Base-by-base conservation (phyloP, 306 rosid species). In the Glycine tomentella region DNA sequence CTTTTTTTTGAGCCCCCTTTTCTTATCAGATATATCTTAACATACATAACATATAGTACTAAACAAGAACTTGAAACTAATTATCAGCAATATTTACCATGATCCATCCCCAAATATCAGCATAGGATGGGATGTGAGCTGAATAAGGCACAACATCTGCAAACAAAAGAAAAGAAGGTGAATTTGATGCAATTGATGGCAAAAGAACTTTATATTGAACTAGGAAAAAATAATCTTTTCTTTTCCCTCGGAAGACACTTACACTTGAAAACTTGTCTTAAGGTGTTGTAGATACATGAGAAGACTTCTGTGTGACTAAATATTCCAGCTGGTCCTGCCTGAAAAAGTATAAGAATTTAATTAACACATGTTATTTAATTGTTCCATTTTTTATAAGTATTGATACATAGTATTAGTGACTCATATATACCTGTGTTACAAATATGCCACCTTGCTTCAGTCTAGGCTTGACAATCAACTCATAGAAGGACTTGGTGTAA, bases 291-390 rank as follows among this genome's bases (percentile, higher is more conserved):
- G 83, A 95, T 95, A 83, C 94, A 91, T n/a, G 98, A 91, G 86
- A 95, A 92, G 17, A 95, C 97, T 84, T 95, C 97, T 6, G 93
- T 90, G 81, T 95, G 98, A 78, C 97, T 95, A 81, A 95, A 95
- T 81, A 95, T 95, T 77, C 98, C 98, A 84, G 98, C 98, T 61
- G 98, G 98, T 3, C 98, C 97, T 7, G 98, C 98, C 98, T 94
- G 83, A 80, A 80, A 8, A 63, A 69, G 49, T 13, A 70, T 12
- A 49, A 75, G 2, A 80, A 59, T 70, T 49, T 10, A 69, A 85
- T 48, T 8, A 12, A 65, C 3, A 45, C n/a, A 42, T 6, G 71
- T 56, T 69, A 34, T 17, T 49, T 72, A 62, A 9, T 74, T n/a
- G n/a, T 10, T 50, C 1, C 31, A 20, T 20, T 25, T 25, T 25